Base-by-base conservation (phyloP, 805 yeast species). In the Allodekkera sacchari region DNA sequence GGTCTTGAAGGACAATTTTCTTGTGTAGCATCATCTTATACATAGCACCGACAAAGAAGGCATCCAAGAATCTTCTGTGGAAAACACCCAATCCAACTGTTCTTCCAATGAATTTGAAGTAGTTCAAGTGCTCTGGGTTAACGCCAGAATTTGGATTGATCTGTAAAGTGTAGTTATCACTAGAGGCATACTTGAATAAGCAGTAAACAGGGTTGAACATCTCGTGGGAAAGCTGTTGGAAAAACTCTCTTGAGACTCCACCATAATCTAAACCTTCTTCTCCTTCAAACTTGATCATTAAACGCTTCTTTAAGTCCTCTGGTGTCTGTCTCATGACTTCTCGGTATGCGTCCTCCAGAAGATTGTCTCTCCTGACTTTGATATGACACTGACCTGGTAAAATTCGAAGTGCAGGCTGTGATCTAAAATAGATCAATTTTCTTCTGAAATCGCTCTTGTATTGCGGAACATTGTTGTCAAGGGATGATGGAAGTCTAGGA, bases 251-350 rank as follows among this genome's bases (percentile, higher is more conserved):
- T 19, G 96, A 85, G 41, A 92, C 97, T 56, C 99, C 99, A 71
- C 99, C 99, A 55, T 92, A 92, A 66, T 92, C 99, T 50, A 92
- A 73, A 59, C 98, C 99, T 67, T 92, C 99, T 65, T 92, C 99
- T 39, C 98, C 98, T 48, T 92, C 98, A 52, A 92, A 92, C 57
- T 89, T 87, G 60, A 92, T 92, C 98, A 92, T 92, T 41, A 92
- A 66, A 55, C 98, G 73, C 68, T 92, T 92, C 73, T 92, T 94
- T 63, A 92, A 72, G 56, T 92, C 99, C 59, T 88, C 96, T 13
- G 98, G 97, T 3, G 96, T 80, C 65, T 92, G 98, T 60, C 98
- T 80, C 98, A 92, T 92, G 34, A 92, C 78, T 58, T 92, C 99
- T 59, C 94, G 96, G 59, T 88, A 92, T 22, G 96, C 84, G 61